These are phyloP conservation scores for Sicyos baderoa DNA, from an alignment of 306 rosid species.

Conservation along the genomic window DNA sequence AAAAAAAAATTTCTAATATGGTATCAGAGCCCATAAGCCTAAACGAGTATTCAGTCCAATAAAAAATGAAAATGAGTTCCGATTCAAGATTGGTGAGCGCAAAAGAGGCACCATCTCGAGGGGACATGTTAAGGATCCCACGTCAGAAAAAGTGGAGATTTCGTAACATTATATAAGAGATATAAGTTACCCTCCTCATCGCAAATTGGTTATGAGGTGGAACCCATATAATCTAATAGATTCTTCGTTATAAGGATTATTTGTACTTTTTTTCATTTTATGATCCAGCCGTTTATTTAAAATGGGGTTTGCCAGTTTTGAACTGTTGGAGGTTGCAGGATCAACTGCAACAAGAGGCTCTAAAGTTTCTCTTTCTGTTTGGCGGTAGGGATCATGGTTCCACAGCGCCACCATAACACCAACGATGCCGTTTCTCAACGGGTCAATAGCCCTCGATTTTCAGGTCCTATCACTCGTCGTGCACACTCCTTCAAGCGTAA, in stretches of 20 bases:
- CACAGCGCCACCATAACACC: slow-evolving; percentile 40
- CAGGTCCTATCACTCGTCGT: slow-evolving; percentile 94
- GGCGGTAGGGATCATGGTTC: slow-evolving; percentile 36
- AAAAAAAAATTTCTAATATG: too few relatives aligned
- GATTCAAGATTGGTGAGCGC: too few relatives aligned
- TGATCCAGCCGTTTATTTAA: background rate
- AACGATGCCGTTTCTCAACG: slow-evolving; percentile 80
- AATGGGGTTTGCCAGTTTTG: background rate
- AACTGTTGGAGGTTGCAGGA: background rate
- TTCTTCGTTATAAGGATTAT: slow-evolving; percentile 1
- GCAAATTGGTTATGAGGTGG: too few relatives aligned
- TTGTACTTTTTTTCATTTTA: background rate
- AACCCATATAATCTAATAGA: too few relatives aligned
- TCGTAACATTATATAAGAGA: too few relatives aligned
- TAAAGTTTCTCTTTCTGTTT: background rate
- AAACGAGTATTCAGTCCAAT: too few relatives aligned
- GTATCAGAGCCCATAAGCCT: too few relatives aligned
- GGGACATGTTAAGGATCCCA: too few relatives aligned
- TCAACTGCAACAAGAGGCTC: background rate
- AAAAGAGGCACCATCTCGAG: too few relatives aligned
- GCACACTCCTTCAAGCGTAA: slow-evolving; percentile 89
- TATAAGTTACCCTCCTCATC: too few relatives aligned
- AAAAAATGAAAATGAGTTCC: too few relatives aligned
- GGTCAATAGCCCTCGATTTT: slow-evolving; percentile 82
- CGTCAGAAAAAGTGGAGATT: too few relatives aligned